A percentile compares a stretch with the other conserved stretches of the same genome.
phyloP scores from a whole-genome alignment of 495 filamentous ascomycete species.

The Corynascus novoguineensis region DNA sequence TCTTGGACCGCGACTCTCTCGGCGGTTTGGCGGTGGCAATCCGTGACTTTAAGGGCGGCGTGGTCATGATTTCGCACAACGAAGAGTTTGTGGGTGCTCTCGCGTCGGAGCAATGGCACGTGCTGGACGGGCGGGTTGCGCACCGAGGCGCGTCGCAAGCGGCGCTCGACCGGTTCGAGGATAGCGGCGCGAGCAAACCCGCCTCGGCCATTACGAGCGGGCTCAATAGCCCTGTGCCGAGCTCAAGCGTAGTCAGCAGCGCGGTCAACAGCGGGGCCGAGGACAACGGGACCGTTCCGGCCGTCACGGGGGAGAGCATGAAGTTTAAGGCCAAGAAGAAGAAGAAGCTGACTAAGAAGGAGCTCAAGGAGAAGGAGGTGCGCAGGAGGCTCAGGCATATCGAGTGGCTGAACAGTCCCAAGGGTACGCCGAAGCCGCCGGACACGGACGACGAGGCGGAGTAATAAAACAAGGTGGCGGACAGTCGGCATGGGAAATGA shows the following conservation, averaged over 20 bases:
- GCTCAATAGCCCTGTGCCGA: constrained; percentile 28
- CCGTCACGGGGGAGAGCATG: constrained; percentile 49
- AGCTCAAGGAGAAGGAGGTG: constrained; percentile 88
- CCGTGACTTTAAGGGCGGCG: constrained; percentile 94
- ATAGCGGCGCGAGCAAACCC: constrained; percentile 51
- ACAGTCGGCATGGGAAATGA: no score
- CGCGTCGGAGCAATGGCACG: constrained; percentile 90
- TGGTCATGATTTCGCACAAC: constrained; percentile 99
- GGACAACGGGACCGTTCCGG: constrained; percentile 45
- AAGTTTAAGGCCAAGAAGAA: constrained; percentile 89
- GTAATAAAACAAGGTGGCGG: not conserved
- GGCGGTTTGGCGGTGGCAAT: constrained; percentile 94
- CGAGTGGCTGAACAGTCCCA: constrained; percentile 79
- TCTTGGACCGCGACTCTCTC: constrained; percentile 94
- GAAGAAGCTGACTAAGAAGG: constrained; percentile 97
- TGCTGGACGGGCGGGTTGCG: constrained; percentile 78
- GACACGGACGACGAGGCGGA: constrained; percentile 77
- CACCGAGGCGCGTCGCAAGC: constrained; percentile 72
- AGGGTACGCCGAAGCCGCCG: constrained; percentile 69
- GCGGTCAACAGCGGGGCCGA: constrained; percentile 84
- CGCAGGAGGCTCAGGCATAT: constrained; percentile 86
- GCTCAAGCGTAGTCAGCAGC: constrained; percentile 39
- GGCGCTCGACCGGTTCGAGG: constrained; percentile 78
- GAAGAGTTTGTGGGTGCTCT: constrained; percentile 96
- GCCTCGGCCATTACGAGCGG: constrained; percentile 52